Percentiles rank a stretch among this genome's conserved stretches.
Evolutionary conservation across 2,329 filamentous ascomycete species (phyloP).

Genomic region (Colletotrichum truncatum): DNA sequence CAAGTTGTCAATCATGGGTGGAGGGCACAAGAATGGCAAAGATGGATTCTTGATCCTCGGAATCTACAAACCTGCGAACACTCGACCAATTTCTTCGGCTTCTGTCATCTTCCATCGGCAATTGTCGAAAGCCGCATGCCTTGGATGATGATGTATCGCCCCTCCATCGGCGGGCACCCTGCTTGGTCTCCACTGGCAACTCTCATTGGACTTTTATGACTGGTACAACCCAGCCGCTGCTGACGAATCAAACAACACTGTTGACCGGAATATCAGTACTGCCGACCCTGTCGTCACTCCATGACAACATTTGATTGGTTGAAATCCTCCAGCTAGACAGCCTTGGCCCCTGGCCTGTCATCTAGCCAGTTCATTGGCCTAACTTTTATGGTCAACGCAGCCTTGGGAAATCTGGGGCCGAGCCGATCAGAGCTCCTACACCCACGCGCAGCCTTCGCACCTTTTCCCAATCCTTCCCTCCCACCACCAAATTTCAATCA

Average conservation of each 20-base stretch:
- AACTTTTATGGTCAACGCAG: constrained; percentile 8
- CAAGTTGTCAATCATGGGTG: no score
- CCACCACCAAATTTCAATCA: constrained; percentile 5
- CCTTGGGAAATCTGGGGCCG: constrained; percentile 32
- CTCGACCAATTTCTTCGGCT: no score
- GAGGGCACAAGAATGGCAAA: no score
- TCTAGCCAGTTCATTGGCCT: constrained; percentile 6
- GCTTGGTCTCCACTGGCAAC: not conserved
- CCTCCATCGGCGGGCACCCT: not conserved
- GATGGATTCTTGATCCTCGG: no score
- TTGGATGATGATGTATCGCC: not conserved
- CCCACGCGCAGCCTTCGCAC: constrained; percentile 25
- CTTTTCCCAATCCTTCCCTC: constrained; percentile 24
- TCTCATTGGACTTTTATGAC: not conserved
- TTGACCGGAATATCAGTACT: not conserved
- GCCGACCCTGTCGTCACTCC: not conserved
- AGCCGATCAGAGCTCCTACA: constrained; percentile 26
- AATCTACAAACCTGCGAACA: no score
- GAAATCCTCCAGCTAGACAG: not conserved
- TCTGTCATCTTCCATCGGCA: no score
- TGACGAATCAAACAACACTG: constrained; percentile 20
- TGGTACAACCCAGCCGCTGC: not conserved
- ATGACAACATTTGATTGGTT: not conserved
- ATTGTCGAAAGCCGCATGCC: no score
- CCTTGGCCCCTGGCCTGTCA: constrained; percentile 1